Conservation (phyloP, 371 early-diverging fungal genomes). For the Batkoa obscura region DNA sequence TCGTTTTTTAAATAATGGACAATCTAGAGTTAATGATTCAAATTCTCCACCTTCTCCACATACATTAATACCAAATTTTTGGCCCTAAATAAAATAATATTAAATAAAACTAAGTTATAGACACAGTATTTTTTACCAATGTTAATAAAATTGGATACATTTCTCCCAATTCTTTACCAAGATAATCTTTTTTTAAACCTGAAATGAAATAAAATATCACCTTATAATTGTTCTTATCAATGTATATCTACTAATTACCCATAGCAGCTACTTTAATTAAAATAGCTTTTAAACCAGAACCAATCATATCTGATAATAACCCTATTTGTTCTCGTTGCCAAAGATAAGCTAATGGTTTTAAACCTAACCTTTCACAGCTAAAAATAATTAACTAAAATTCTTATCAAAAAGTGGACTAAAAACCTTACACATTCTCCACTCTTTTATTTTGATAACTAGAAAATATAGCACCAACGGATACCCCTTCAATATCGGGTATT, state of each 20-base stretch:
- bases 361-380: slow-evolving; percentile 64
- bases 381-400: neutral
- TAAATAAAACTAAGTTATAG: neutral
- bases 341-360: slow-evolving; percentile 76
- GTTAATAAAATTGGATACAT: slow-evolving; percentile 50
- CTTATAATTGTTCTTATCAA: neutral
- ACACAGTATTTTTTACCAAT: slow-evolving; percentile 24
- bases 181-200: slow-evolving; percentile 39
- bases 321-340: slow-evolving; percentile 85
- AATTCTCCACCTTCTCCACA: slow-evolving; percentile 99
- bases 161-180: slow-evolving; percentile 59
- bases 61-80: slow-evolving; percentile 68
- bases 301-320: slow-evolving; percentile 86
- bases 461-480: slow-evolving; percentile 95
- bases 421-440: slow-evolving; percentile 77
- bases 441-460: slow-evolving; percentile 95
- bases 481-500: slow-evolving; percentile 71
- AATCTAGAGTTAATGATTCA: slow-evolving; percentile 93
- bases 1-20: slow-evolving; percentile 80
- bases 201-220: neutral
- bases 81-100: slow-evolving; percentile 19
- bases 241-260: slow-evolving; percentile 17
- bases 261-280: slow-evolving; percentile 93
- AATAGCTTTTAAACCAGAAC: slow-evolving; percentile 56
- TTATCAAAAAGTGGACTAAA: neutral